These are phyloP conservation scores for Mycena rosella DNA, from an alignment of 768 basidiomycete genomes.

Conservation along the genomic window DNA sequence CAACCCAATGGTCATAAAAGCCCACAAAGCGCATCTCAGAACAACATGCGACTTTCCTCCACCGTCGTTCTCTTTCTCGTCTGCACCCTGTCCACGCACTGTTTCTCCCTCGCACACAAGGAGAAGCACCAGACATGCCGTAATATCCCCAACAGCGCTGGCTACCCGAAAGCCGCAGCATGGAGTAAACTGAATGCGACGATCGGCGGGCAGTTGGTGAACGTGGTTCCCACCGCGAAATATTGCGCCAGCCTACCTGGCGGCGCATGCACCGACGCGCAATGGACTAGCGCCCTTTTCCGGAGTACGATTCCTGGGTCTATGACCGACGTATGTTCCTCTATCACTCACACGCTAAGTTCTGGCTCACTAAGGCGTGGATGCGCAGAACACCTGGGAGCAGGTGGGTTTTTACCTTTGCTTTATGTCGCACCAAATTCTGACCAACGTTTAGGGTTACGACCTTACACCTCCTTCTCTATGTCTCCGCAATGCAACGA, in stretches of 20 bases:
- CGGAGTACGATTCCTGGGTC: constrained; percentile 25
- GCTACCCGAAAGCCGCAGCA: constrained; percentile 1
- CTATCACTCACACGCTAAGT: constrained; percentile 8
- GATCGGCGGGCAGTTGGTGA: too few species aligned
- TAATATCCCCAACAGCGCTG: constrained; percentile 1
- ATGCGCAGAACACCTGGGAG: too few species aligned
- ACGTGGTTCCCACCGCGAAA: too few species aligned
- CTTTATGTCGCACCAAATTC: too few species aligned
- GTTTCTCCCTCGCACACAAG: not conserved
- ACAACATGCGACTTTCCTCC: constrained; percentile 1
- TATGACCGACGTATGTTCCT: constrained; percentile 16
- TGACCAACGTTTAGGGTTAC: too few species aligned
- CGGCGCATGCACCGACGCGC: too few species aligned
- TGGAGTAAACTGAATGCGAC: constrained; percentile 20
- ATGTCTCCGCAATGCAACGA: too few species aligned
- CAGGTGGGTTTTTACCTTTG: too few species aligned
- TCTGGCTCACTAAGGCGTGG: constrained; percentile 12
- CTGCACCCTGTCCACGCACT: constrained; percentile 1
- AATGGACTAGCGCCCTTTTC: too few species aligned
- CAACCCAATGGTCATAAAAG: constrained; percentile 1
- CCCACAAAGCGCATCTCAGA: constrained; percentile 14
- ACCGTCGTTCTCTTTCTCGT: constrained; percentile 2
- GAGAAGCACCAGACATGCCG: constrained; percentile 2
- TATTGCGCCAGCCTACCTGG: too few species aligned
- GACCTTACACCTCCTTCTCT: too few species aligned